Base-by-base conservation (phyloP, 106 monocot species). In the Chionographis japonica region DNA sequence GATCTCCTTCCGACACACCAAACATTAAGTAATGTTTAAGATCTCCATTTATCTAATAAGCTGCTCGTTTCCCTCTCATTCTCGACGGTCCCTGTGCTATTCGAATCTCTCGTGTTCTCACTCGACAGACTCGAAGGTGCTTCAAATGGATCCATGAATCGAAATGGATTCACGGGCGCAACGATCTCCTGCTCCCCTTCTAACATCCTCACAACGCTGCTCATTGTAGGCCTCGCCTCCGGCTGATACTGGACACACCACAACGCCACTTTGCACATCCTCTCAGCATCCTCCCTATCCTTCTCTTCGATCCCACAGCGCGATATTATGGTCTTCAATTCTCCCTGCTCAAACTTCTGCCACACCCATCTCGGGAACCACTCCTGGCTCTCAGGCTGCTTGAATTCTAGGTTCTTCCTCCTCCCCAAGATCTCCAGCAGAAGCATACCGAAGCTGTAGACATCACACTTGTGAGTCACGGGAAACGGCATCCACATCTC, bases 171-270 rank as follows among this genome's bases (percentile, higher is more conserved):
- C 27, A 27, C 27, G 27, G 27, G 27, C 27, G 46, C 46, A 46
- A 36, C 8, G 35, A 81, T 76, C 50, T 81, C 72, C 40, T 42
- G 37, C 40, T 72, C 61, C 40, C 77, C 81, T 15, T 76, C 81
- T 50, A 81, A 14, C 81, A 81, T 77, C 58, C 72, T 77, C 54
- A 77, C 67, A 16, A 77, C 77, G 2, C 4, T 52, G n/a, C 63
- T 73, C 77, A 81, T 81, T 12, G 51, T 11, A 37, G 77, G 81
- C 50, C 81, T 71, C 8, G 13, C 43, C 39, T 72, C 71, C 0
- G 81, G 76, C 50, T 53, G 63, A 53, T 68, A 77, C 67, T 81
- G 81, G 58, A 81, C 49, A 37, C 81, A 81, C 72, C 72, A 72
- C 41, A 73, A 37, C 0, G 68, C 76, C 50, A 81, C 68, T 35